These are phyloP conservation scores for Cyphellophora attinorum DNA, from an alignment of 2,329 filamentous ascomycete species.

Conservation along the genomic window DNA sequence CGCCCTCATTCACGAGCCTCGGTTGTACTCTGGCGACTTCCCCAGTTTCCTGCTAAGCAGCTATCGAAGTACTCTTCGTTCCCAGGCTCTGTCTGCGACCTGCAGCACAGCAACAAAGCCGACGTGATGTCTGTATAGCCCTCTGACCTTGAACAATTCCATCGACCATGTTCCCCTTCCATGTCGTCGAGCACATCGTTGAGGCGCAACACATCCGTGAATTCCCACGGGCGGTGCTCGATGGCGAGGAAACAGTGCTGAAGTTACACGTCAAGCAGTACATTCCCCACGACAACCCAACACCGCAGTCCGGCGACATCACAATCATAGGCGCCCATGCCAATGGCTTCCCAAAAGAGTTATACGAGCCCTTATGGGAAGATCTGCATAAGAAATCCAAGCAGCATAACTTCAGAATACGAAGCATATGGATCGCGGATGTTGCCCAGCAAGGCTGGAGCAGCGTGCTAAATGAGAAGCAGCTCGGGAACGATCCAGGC, in stretches of 20 bases:
- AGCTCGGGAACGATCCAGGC: constrained; percentile 66
- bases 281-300: constrained; percentile 37
- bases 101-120: no score
- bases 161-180: constrained; percentile 25
- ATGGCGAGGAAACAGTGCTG: constrained; percentile 39
- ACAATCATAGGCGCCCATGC: constrained; percentile 47
- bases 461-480: constrained; percentile 59
- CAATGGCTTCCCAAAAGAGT: constrained; percentile 48
- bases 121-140: no score
- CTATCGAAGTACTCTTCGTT: no score
- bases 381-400: constrained; percentile 53
- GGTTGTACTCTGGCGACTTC: no score
- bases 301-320: constrained; percentile 36
- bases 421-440: constrained; percentile 74
- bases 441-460: constrained; percentile 67
- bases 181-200: constrained; percentile 38
- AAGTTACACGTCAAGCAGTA: constrained; percentile 47
- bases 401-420: constrained; percentile 51
- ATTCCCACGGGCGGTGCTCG: constrained; percentile 37
- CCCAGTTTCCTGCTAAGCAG: no score
- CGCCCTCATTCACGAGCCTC: no score
- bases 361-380: constrained; percentile 81
- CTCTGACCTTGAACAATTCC: no score
- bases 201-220: constrained; percentile 42
- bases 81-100: no score